A percentile compares a stretch with the other conserved stretches of the same genome.
phyloP scores from a whole-genome alignment of 176 grass and related monocot species.

The Calamus simplicifolius region DNA sequence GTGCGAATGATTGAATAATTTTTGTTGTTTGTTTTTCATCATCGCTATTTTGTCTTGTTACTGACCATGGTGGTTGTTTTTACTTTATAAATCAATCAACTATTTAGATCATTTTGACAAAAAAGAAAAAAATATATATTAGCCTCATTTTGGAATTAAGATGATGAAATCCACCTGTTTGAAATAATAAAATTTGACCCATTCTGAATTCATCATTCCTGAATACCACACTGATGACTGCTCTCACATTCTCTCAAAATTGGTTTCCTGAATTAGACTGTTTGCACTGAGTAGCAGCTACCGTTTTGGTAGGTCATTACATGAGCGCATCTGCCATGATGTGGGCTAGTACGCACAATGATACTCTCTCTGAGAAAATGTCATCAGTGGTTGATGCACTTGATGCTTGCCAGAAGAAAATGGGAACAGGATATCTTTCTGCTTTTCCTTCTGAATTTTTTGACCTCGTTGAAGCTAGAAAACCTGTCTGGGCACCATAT shows the following conservation, averaged over 20 bases:
- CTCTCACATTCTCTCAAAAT: not conserved
- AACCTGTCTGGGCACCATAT: conserved; percentile 88
- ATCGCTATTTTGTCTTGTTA: no score
- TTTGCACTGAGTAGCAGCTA: not conserved
- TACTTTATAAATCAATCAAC: no score
- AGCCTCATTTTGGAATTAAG: no score
- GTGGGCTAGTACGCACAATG: conserved; percentile 89
- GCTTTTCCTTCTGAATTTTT: conserved; percentile 93
- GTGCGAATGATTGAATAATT: no score
- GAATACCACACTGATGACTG: not conserved
- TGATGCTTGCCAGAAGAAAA: conserved; percentile 50
- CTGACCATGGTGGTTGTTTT: no score
- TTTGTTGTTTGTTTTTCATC: no score
- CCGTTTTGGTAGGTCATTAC: conserved; percentile 64
- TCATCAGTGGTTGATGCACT: conserved; percentile 53
- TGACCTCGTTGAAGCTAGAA: conserved; percentile 78
- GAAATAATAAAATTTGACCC: no score
- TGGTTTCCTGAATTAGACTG: not conserved
- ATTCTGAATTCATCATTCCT: not conserved
- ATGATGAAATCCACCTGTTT: no score
- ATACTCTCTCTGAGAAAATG: conserved; percentile 64
- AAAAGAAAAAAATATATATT: no score
- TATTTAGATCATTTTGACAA: no score
- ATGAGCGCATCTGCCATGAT: conserved; percentile 68
- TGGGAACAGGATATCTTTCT: conserved; percentile 82